Conservation (phyloP, 1,139 yeast species). For the Protomyces pachydermus region DNA sequence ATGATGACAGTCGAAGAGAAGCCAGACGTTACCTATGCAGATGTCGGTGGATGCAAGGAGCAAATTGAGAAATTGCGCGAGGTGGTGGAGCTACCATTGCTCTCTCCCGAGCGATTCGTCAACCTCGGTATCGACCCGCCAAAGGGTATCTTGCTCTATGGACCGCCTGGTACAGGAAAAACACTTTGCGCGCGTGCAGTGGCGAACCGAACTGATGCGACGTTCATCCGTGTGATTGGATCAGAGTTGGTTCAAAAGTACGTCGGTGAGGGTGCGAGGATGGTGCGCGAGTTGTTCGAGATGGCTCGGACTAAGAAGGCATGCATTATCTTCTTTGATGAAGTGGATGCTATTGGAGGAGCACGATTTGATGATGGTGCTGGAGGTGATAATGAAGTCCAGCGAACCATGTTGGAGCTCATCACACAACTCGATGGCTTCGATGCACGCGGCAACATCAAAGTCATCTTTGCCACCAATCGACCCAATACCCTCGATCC, state of each 20-base stretch:
- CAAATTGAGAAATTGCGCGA: slow-evolving; percentile 95
- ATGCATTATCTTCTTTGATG: slow-evolving; percentile 92
- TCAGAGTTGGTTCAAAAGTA: slow-evolving; percentile 96
- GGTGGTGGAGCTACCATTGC: slow-evolving; percentile 89
- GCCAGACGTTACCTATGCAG: slow-evolving; percentile 78
- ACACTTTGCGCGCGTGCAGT: slow-evolving; percentile 97
- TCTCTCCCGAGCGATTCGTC: slow-evolving; percentile 94
- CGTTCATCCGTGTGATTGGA: slow-evolving; percentile 95
- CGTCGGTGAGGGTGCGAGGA: slow-evolving; percentile 98
- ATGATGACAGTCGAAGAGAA: slow-evolving; percentile 99
- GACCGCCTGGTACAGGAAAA: slow-evolving; percentile 99
- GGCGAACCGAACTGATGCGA: slow-evolving; percentile 97
- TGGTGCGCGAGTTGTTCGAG: slow-evolving; percentile 96
- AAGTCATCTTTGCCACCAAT: slow-evolving; percentile 98
- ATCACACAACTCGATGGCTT: slow-evolving; percentile 96
- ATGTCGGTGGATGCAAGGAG: slow-evolving; percentile 96
- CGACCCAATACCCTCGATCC: slow-evolving; percentile 98
- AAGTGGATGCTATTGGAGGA: slow-evolving; percentile 97
- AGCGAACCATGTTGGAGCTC: slow-evolving; percentile 96
- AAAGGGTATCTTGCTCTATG: slow-evolving; percentile 89
- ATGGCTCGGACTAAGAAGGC: slow-evolving; percentile 99
- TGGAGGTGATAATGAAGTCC: slow-evolving; percentile 98
- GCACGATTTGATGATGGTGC: slow-evolving; percentile 99
- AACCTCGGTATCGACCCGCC: slow-evolving; percentile 97
- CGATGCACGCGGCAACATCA: slow-evolving; percentile 96